Conservation (phyloP, 257 asterid species). For the Solanum phureja region DNA sequence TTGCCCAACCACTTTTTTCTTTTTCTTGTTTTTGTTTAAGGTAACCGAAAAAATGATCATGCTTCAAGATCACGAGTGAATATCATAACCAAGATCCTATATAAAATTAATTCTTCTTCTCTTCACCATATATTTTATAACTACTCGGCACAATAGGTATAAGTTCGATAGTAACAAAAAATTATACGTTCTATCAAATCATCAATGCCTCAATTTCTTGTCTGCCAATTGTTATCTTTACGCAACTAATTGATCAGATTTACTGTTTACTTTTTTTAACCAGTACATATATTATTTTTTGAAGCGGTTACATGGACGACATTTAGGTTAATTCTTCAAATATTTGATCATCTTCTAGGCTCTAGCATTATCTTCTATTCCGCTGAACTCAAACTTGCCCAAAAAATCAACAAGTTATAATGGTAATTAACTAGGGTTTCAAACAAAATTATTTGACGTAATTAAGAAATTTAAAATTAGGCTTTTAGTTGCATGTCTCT, state of each 20-base stretch:
- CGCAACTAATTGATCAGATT: background rate
- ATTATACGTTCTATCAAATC: background rate
- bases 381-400: background rate
- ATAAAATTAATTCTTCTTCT: background rate
- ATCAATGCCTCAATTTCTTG: background rate
- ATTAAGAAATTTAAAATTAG: background rate
- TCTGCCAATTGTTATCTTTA: background rate
- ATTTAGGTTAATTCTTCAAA: background rate
- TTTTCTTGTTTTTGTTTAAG: background rate
- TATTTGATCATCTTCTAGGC: background rate
- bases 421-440: background rate
- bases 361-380: background rate
- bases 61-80: background rate
- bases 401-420: background rate
- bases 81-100: background rate
- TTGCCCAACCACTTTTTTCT: background rate
- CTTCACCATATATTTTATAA: background rate
- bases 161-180: background rate
- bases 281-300: background rate
- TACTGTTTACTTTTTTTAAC: background rate
- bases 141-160: background rate
- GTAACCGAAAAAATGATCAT: background rate
- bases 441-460: background rate
- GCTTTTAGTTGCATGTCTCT: background rate
- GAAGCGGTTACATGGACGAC: background rate